Evolutionary conservation across 768 basidiomycete genomes (phyloP).

Genomic region (Podaxis sp.): DNA sequence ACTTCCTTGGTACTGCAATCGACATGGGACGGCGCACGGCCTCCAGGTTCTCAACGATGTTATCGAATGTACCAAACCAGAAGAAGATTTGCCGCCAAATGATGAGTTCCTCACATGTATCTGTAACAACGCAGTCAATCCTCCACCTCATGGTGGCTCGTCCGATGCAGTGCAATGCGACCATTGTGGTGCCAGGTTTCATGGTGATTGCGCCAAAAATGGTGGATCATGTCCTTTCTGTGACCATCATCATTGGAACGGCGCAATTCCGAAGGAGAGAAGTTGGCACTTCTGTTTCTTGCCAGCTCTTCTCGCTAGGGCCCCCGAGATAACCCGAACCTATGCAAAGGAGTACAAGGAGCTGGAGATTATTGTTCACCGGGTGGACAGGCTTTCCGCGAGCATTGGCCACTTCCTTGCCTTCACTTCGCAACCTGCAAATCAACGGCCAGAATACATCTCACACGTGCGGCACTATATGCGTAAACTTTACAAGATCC

Average conservation of each 20-base stretch:
- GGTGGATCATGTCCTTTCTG: conserved; percentile 94
- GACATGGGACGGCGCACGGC: conserved; percentile 65
- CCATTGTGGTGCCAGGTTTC: conserved; percentile 85
- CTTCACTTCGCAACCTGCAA: conserved; percentile 64
- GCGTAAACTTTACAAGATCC: conserved; percentile 87
- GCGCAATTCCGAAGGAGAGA: conserved; percentile 77
- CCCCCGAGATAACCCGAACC: conserved; percentile 77
- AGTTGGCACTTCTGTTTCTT: conserved; percentile 84
- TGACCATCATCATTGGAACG: conserved; percentile 91
- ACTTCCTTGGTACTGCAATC: conserved; percentile 77
- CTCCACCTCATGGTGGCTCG: conserved; percentile 69
- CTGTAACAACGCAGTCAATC: conserved; percentile 72
- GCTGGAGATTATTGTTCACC: conserved; percentile 76
- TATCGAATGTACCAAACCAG: conserved; percentile 67
- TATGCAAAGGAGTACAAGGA: conserved; percentile 83
- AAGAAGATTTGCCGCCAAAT: conserved; percentile 75
- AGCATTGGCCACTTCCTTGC: conserved; percentile 81
- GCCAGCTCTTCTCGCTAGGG: conserved; percentile 64
- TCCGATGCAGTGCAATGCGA: conserved; percentile 91
- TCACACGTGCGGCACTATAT: conserved; percentile 87
- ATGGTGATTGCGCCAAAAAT: conserved; percentile 80
- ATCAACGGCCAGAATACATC: conserved; percentile 76
- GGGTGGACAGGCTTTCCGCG: conserved; percentile 71
- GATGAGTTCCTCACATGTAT: conserved; percentile 89
- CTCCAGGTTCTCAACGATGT: conserved; percentile 73